These are phyloP conservation scores for Suillus variegatus DNA, from an alignment of 768 basidiomycete species.

Conservation along the genomic window DNA sequence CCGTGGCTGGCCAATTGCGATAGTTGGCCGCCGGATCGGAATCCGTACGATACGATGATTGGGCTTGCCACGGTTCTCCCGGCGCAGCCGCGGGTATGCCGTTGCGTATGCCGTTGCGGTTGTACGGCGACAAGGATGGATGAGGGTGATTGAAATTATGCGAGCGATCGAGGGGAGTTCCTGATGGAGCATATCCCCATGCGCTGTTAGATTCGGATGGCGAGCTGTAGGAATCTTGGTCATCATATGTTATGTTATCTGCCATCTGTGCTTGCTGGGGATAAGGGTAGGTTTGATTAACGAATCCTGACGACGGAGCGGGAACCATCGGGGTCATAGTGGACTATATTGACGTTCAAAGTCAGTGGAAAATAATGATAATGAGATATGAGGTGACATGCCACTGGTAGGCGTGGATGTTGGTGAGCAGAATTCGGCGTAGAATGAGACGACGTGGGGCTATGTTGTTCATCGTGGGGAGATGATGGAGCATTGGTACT, in stretches of 20 bases:
- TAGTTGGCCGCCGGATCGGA: slow-evolving; percentile 37
- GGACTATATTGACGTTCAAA: slow-evolving; percentile 19
- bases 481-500: slow-evolving; percentile 37
- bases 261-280: slow-evolving; percentile 40
- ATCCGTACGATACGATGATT: slow-evolving; percentile 29
- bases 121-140: slow-evolving; percentile 52
- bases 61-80: slow-evolving; percentile 26
- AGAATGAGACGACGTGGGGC: slow-evolving; percentile 48
- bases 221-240: slow-evolving; percentile 42
- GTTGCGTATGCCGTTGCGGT: slow-evolving; percentile 35
- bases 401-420: slow-evolving; percentile 31
- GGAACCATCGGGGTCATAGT: slow-evolving; percentile 42
- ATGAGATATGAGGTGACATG: slow-evolving; percentile 43
- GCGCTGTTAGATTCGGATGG: slow-evolving; percentile 46
- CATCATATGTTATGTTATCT: slow-evolving; percentile 44
- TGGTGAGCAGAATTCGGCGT: slow-evolving; percentile 51
- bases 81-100: slow-evolving; percentile 19
- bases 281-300: slow-evolving; percentile 45
- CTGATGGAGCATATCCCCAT: slow-evolving; percentile 53
- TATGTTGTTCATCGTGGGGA: slow-evolving; percentile 38
- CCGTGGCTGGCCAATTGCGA: slow-evolving; percentile 51
- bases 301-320: slow-evolving; percentile 36
- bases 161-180: slow-evolving; percentile 35
- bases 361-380: slow-evolving; percentile 2
- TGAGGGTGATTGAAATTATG: slow-evolving; percentile 48